Base-by-base conservation (phyloP, 164 flowering plant genomes). In the Pachysandra terminalis region DNA sequence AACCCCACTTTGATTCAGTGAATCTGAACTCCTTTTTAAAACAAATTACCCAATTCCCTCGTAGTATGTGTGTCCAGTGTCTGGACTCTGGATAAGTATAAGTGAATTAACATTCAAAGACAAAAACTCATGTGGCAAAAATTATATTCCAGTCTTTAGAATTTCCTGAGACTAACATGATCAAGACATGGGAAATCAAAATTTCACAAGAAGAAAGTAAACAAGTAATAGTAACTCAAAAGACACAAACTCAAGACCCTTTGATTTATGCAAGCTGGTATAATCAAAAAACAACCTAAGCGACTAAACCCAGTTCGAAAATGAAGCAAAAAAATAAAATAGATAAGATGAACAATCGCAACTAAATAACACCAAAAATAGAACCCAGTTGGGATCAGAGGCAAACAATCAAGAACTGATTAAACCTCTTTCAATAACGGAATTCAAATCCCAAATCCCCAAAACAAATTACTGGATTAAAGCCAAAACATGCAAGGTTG, bases 341-440 rank as follows among this genome's bases (percentile, higher is more conserved):
- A 19, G 55, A 52, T 19, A 17, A 52, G 22, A 5, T 19, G 55
- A 52, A 19, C 7, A 52, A 52, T n/a, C n/a, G n/a, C n/a, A n/a
- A n/a, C n/a, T 17, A 7, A 52, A 51, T 27, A 32, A 66, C 55
- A 55, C 35, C 73, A 16, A 22, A 58, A 65, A 59, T 61, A 35
- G 59, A 60, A 37, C 55, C 70, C 49, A 41, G 32, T 49, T 71
- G 56, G 45, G 16, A 62, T 55, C 63, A 14, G 58, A 64, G 57
- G 16, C 23, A 56, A 45, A 61, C 63, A 28, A 59, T 25, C 67
- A 73, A 10, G 51, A 1, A 12, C 14, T 45, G 17, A 45, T 45
- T 45, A 45, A 45, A 45, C 6, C 10, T 15, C 37, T 7, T 3
- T 32, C 37, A 15, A 45, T 45, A 1, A 45, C 51, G 10, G 51